Conservation (phyloP, 495 filamentous ascomycete species). For the Schizothecium vesticola region DNA sequence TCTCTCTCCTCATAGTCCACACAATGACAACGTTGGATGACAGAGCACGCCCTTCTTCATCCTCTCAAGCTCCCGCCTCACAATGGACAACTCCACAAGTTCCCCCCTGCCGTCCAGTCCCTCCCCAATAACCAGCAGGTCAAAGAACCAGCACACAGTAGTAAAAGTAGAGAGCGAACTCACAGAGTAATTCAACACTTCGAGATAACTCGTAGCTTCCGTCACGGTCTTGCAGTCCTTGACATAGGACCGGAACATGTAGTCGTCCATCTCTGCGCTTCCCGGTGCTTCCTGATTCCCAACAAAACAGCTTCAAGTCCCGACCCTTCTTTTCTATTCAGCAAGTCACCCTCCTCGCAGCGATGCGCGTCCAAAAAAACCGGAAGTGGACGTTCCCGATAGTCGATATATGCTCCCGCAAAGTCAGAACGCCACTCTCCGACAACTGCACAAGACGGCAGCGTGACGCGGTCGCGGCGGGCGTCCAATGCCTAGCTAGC, state of each 20-base stretch:
- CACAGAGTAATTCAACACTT: conserved; percentile 53
- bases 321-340: neutral
- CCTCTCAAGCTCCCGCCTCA: neutral
- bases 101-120: neutral
- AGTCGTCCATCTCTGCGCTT: conserved; percentile 46
- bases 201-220: conserved; percentile 47
- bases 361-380: neutral
- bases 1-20: neutral
- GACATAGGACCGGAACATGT: conserved; percentile 45
- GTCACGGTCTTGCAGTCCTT: conserved; percentile 36
- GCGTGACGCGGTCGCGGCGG: neutral
- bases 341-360: neutral
- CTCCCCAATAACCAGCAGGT: neutral
- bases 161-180: conserved; percentile 13
- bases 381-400: neutral
- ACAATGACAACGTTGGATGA: neutral
- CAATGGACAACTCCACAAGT: neutral
- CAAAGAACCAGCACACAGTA: neutral
- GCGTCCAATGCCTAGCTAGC: neutral
- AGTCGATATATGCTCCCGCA: neutral
- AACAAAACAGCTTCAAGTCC: neutral
- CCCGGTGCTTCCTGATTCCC: neutral
- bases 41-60: neutral
- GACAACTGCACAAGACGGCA: neutral
- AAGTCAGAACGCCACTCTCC: too few relatives aligned